A percentile compares a stretch with the other conserved stretches of the same genome.
Conservation (phyloP, 805 yeast species). For the Candida vartiovaarae region DNA sequence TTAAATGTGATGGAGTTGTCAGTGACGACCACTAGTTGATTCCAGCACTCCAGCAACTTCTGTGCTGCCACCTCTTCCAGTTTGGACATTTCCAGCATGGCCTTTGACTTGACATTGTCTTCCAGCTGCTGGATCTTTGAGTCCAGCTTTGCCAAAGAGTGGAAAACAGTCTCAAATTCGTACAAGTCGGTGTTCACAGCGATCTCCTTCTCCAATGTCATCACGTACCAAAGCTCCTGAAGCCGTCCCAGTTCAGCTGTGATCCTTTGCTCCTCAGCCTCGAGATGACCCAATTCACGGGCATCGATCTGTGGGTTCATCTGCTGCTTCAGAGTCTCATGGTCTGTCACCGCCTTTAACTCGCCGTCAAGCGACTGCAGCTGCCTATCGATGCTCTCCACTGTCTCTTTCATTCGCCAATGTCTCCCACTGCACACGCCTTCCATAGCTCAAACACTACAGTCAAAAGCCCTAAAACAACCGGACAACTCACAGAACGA, state of each 20-base stretch:
- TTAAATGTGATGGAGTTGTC: constrained; percentile 10
- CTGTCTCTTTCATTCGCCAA: neutral
- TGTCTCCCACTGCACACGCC: neutral
- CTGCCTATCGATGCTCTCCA: neutral
- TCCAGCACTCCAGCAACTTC: constrained; percentile 11
- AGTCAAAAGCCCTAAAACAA: neutral
- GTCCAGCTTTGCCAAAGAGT: constrained; percentile 13
- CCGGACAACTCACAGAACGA: neutral
- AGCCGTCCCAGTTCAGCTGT: constrained; percentile 13
- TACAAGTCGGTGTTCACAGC: constrained; percentile 18
- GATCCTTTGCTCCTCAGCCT: constrained; percentile 14
- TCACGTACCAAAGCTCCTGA: constrained; percentile 20
- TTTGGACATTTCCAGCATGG: constrained; percentile 4
- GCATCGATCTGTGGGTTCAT: constrained; percentile 6
- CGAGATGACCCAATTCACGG: constrained; percentile 14
- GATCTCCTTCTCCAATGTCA: constrained; percentile 19
- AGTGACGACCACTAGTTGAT: constrained; percentile 6
- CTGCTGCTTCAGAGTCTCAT: constrained; percentile 6
- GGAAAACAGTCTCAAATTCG: constrained; percentile 20
- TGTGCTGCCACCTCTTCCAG: constrained; percentile 4
- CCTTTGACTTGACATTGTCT: constrained; percentile 4
- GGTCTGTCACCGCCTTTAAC: constrained; percentile 4
- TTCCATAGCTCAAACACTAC: neutral
- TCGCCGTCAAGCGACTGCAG: constrained; percentile 4
- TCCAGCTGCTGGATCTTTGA: constrained; percentile 8